Percentiles rank a stretch among this genome's conserved stretches.
Evolutionary conservation across 2,329 filamentous ascomycete genomes (phyloP).

Genomic region (Penicillium sclerotigenum): DNA sequence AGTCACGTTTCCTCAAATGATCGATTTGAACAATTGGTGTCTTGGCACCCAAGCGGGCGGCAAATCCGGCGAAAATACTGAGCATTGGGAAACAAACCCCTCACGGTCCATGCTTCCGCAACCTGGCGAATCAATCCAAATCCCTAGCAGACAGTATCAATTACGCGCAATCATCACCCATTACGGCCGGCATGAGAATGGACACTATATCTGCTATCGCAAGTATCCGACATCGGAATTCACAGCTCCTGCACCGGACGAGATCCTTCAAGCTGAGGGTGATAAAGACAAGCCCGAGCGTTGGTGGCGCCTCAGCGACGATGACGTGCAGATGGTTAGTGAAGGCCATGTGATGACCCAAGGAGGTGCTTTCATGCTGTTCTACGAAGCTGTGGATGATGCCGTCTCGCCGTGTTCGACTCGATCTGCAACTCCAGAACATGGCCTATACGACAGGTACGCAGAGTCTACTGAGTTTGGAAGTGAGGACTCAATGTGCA

Average conservation of each 20-base stretch:
- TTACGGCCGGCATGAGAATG: slow-evolving; percentile 86
- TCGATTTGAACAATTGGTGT: slow-evolving; percentile 84
- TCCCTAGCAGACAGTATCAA: slow-evolving; percentile 58
- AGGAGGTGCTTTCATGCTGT: slow-evolving; percentile 91
- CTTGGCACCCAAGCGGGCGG: slow-evolving; percentile 56
- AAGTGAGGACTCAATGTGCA: slow-evolving; percentile 19
- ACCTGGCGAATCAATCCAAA: slow-evolving; percentile 54
- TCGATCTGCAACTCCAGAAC: not conserved
- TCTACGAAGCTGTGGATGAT: slow-evolving; percentile 73
- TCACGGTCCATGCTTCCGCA: slow-evolving; percentile 70
- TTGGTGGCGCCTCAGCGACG: slow-evolving; percentile 93
- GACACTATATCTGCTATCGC: slow-evolving; percentile 90
- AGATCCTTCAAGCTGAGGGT: slow-evolving; percentile 32
- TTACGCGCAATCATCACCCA: slow-evolving; percentile 84
- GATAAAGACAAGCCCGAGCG: slow-evolving; percentile 47
- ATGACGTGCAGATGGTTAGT: slow-evolving; percentile 70
- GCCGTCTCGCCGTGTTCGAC: not conserved
- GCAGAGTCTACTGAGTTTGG: slow-evolving; percentile 15
- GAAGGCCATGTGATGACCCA: slow-evolving; percentile 72
- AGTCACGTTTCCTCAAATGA: slow-evolving; percentile 68
- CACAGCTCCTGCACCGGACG: slow-evolving; percentile 32
- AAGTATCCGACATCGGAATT: slow-evolving; percentile 56
- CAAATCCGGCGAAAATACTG: slow-evolving; percentile 44
- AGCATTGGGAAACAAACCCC: slow-evolving; percentile 70
- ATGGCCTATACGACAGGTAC: slow-evolving; percentile 9